A percentile compares a stretch with the other conserved stretches of the same genome.
phyloP scores from a whole-genome alignment of 805 yeast species.

The Wickerhamiella nectarea region DNA sequence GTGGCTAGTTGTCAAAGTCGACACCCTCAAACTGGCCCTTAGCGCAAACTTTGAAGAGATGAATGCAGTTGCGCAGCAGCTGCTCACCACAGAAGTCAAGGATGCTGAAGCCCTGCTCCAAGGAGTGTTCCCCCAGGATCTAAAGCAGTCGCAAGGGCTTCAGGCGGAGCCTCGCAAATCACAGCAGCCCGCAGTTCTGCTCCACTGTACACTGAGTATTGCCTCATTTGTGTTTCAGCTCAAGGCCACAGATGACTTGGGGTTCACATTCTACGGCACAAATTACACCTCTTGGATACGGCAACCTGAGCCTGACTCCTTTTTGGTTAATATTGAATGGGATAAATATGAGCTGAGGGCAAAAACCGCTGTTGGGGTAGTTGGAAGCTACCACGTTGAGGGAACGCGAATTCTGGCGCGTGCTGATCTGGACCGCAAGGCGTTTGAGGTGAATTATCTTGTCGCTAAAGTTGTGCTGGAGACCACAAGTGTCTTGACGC shows the following conservation, averaged over 20 bases:
- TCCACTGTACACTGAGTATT: slow-evolving; percentile 3
- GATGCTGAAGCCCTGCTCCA: background rate
- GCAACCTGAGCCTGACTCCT: slow-evolving; percentile 5
- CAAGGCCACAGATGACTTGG: background rate
- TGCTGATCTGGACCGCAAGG: slow-evolving; percentile 9
- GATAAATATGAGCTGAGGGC: slow-evolving; percentile 4
- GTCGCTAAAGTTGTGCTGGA: slow-evolving; percentile 8
- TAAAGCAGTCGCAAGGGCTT: background rate
- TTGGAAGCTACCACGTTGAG: slow-evolving; percentile 4
- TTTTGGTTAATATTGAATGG: slow-evolving; percentile 6
- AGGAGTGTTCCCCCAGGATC: background rate
- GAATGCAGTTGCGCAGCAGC: slow-evolving; percentile 5
- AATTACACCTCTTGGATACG: slow-evolving; percentile 3
- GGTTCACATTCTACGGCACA: slow-evolving; percentile 3
- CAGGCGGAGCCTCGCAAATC: too few species aligned
- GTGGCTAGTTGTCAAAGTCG: slow-evolving; percentile 14
- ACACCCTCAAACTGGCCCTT: slow-evolving; percentile 13
- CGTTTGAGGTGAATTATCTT: slow-evolving; percentile 8
- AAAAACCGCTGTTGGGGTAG: background rate
- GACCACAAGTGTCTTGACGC: slow-evolving; percentile 1
- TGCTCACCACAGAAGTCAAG: slow-evolving; percentile 13
- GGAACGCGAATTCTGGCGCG: slow-evolving; percentile 7
- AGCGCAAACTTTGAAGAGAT: slow-evolving; percentile 12
- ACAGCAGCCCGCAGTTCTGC: too few species aligned
- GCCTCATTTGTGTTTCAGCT: slow-evolving; percentile 5